Conservation (phyloP, 2,329 filamentous ascomycete genomes). For the Fusarium graminum region DNA sequence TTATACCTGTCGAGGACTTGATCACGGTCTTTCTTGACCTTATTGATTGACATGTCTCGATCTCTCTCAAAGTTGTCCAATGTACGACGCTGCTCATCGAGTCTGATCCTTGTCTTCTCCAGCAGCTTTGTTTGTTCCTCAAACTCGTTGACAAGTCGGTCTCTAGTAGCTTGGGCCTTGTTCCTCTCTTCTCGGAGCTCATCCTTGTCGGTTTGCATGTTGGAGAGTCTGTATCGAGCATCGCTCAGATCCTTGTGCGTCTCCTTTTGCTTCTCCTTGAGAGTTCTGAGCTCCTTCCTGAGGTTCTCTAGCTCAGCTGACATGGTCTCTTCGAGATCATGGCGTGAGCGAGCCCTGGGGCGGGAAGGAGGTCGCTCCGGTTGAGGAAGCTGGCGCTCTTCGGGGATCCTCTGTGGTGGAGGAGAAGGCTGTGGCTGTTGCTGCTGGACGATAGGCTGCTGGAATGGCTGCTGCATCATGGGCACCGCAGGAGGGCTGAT, state of each 20-base stretch:
- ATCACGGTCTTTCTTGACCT: conserved; percentile 42
- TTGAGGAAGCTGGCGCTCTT: conserved; percentile 34
- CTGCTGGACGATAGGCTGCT: conserved; percentile 28
- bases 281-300: conserved; percentile 37
- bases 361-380: conserved; percentile 33
- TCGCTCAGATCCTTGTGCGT: conserved; percentile 44
- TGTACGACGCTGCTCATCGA: conserved; percentile 41
- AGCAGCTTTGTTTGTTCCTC: conserved; percentile 37
- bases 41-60: conserved; percentile 36
- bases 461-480: conserved; percentile 35
- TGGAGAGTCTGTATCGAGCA: conserved; percentile 42
- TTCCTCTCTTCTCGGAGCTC: conserved; percentile 46
- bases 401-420: conserved; percentile 30
- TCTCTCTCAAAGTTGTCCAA: conserved; percentile 41
- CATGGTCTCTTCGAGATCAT: conserved; percentile 42
- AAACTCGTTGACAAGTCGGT: conserved; percentile 40
- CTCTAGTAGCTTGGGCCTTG: conserved; percentile 42
- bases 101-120: conserved; percentile 33
- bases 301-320: conserved; percentile 43
- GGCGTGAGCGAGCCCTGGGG: conserved; percentile 38
- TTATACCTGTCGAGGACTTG: conserved; percentile 30
- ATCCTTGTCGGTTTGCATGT: conserved; percentile 46
- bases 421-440: conserved; percentile 28
- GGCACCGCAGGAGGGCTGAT: conserved; percentile 30
- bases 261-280: conserved; percentile 44